Percentiles rank a stretch among this genome's conserved stretches.
phyloP scores from a whole-genome alignment of 768 basidiomycete species.

The Cubamyces lactineus region DNA sequence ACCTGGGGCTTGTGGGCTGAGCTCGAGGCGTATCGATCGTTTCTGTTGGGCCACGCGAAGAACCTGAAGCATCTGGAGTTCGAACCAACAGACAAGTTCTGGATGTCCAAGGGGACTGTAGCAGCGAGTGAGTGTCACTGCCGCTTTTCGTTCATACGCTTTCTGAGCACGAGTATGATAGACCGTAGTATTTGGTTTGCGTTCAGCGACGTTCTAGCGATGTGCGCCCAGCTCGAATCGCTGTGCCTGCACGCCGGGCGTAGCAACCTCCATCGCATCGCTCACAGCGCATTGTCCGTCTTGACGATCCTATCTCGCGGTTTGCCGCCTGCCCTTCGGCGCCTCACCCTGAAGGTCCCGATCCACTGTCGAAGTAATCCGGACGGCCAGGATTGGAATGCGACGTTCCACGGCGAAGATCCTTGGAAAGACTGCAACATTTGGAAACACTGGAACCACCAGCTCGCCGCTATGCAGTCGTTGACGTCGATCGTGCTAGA shows the following conservation, averaged over 20 bases:
- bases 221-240: neutral
- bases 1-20: neutral
- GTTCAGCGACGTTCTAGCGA: neutral
- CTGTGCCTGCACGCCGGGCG: neutral
- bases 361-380: neutral
- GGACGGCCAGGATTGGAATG: neutral
- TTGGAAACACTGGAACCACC: too few relatives aligned
- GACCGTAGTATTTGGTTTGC: neutral
- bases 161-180: neutral
- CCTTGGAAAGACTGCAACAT: neutral
- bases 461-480: too few relatives aligned
- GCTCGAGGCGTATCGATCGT: neutral
- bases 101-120: neutral
- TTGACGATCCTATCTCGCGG: too few relatives aligned
- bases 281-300: too few relatives aligned
- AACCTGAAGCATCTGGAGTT: neutral
- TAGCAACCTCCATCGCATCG: too few relatives aligned
- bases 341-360: neutral
- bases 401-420: neutral
- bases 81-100: neutral
- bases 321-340: neutral
- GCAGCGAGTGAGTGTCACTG: neutral
- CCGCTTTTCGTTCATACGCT: neutral
- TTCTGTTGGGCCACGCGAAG: neutral
- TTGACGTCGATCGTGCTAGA: too few relatives aligned